These are phyloP conservation scores for Albatrellus sp. DNA, from an alignment of 1,284 basidiomycete species.

Conservation along the genomic window DNA sequence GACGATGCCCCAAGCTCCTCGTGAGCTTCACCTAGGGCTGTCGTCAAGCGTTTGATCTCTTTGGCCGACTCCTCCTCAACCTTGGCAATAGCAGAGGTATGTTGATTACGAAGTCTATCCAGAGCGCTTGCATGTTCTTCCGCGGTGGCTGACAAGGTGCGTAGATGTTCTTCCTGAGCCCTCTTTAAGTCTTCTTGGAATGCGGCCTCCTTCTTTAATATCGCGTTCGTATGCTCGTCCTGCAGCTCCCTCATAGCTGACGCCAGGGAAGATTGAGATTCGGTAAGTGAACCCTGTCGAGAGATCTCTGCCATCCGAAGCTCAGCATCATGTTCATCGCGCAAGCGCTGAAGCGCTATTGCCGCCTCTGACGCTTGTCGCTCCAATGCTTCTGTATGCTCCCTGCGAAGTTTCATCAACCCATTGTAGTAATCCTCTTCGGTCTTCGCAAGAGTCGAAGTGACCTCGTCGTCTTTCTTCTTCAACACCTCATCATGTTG, in stretches of 20 bases:
- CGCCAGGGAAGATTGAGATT: conserved; percentile 57
- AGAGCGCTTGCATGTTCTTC: conserved; percentile 40
- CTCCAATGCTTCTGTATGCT: conserved; percentile 52
- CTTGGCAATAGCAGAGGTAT: conserved; percentile 26
- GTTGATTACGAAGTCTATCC: conserved; percentile 28
- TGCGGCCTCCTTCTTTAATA: conserved; percentile 48
- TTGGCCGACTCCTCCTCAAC: conserved; percentile 37
- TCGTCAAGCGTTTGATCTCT: conserved; percentile 38
- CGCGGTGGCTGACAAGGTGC: conserved; percentile 38
- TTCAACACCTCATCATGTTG: conserved; percentile 47
- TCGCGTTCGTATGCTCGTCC: conserved; percentile 53
- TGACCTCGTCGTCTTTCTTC: conserved; percentile 45
- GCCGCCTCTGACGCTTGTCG: conserved; percentile 47
- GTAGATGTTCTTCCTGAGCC: conserved; percentile 48
- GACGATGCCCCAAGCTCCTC: conserved; percentile 29
- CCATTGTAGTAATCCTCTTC: conserved; percentile 74
- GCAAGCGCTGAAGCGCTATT: conserved; percentile 48
- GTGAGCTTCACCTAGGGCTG: conserved; percentile 30
- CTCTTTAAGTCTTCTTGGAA: conserved; percentile 51
- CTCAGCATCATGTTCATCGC: conserved; percentile 58
- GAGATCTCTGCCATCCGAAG: conserved; percentile 60
- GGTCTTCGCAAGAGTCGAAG: conserved; percentile 44
- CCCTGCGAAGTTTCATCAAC: conserved; percentile 55
- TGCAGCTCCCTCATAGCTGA: conserved; percentile 48
- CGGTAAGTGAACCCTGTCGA: conserved; percentile 58